phyloP scores from a whole-genome alignment of 805 yeast species.

The Ogataea nitratoaversa region DNA sequence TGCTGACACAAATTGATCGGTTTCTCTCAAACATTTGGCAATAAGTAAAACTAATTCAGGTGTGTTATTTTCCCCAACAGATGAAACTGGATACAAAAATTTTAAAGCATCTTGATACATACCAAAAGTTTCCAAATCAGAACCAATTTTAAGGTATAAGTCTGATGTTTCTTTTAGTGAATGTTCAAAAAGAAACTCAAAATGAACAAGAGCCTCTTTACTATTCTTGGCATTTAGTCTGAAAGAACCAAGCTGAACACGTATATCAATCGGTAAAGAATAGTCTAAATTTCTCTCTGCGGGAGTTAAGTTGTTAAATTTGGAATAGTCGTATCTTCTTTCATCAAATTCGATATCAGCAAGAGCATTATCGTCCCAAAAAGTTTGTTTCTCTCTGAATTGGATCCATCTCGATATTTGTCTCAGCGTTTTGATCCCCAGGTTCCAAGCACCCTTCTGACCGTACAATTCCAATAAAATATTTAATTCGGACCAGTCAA shows the following conservation, averaged over 20 bases:
- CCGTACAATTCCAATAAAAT: constrained; percentile 76
- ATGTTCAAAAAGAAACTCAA: constrained; percentile 52
- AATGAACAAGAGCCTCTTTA: constrained; percentile 72
- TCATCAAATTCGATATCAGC: constrained; percentile 85
- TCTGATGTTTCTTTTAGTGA: constrained; percentile 60
- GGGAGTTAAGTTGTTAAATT: constrained; percentile 37
- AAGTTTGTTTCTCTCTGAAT: constrained; percentile 54
- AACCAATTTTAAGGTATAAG: constrained; percentile 72
- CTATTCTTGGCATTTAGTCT: constrained; percentile 61
- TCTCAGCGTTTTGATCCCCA: constrained; percentile 64
- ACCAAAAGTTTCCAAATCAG: constrained; percentile 63
- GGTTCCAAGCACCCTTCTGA: constrained; percentile 58
- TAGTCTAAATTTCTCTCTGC: constrained; percentile 39
- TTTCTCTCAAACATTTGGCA: constrained; percentile 74
- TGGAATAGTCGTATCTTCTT: constrained; percentile 49
- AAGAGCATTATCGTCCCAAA: constrained; percentile 55
- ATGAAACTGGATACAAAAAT: constrained; percentile 54
- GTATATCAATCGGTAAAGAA: constrained; percentile 77
- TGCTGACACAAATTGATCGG: constrained; percentile 65
- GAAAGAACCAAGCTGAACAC: constrained; percentile 74
- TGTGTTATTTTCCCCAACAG: constrained; percentile 48
- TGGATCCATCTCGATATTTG: constrained; percentile 81
- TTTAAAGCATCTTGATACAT: constrained; percentile 71
- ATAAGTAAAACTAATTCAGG: constrained; percentile 53
- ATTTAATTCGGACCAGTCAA: constrained; percentile 87